Evolutionary conservation across 805 yeast genomes (phyloP), one percentile per base, ranked within the genome.

Genomic region (Candida xiaguanensis): DNA sequence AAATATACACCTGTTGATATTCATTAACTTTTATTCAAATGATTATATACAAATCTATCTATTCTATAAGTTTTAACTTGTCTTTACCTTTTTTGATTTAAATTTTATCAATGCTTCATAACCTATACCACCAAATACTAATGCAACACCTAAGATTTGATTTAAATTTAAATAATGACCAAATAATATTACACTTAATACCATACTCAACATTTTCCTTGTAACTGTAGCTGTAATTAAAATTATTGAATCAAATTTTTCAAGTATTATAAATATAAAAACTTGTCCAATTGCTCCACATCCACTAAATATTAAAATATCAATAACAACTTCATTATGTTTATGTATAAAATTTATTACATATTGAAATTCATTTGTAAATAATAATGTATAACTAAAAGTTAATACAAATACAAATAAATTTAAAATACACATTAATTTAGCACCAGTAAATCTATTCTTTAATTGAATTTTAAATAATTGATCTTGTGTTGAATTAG

Each of bases 211-310:
- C 96, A 93, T 91, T 55, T 93, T 93, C 51, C 99, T 75, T 1
- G 99, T 91, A 8, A 93, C 97, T 0, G 98, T 93, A 13, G 95
- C 91, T 29, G 96, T 91, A 20, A 91, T 89, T 39, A 93, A 68
- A 0, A 85, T 76, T 43, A 93, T 66, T 2, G 96, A 87, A 35
- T 91, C 96, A 56, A 86, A 93, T 42, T 77, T 73, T 50, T 87
- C 93, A 33, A 93, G 65, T 2, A 95, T 88, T 38, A 80, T 61
- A 56, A 90, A 93, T 31, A 93, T 87, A 63, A 95, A 93, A n/a
- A 90, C 77, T 61, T 93, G 98, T 12, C 99, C 99, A 19, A 88
- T 52, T 0, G 97, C 82, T 2, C 98, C 99, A 55, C 87, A 81
- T 0, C 80, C 39, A 0, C 90, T 82, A 59, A 86, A 93, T 6